phyloP scores from a whole-genome alignment of 371 early-diverging fungal genomes.

The Mucor racemosus region DNA sequence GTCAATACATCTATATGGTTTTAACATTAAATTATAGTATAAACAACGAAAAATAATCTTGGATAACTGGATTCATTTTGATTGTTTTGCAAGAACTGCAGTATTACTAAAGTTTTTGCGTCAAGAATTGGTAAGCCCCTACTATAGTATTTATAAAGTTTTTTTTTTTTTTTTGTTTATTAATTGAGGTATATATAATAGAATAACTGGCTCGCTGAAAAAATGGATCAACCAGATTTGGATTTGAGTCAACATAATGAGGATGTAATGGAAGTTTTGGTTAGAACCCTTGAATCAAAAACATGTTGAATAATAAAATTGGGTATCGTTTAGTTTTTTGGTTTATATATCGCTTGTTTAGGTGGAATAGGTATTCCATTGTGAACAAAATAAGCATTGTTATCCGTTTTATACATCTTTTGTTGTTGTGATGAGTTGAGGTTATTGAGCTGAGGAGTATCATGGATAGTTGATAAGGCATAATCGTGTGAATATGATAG shows the following conservation, averaged over 20 bases:
- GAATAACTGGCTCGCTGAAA: constrained; percentile 40
- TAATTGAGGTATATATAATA: not conserved
- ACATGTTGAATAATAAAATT: constrained; percentile 2
- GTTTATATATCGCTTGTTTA: not conserved
- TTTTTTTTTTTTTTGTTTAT: not conserved
- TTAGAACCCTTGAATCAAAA: constrained; percentile 32
- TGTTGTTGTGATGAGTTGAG: not conserved
- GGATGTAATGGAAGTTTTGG: constrained; percentile 38
- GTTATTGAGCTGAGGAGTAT: not conserved
- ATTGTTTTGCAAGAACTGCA: constrained; percentile 69
- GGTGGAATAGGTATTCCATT: not conserved
- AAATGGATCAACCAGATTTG: constrained; percentile 45
- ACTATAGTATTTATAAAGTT: not conserved
- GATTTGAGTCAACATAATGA: constrained; percentile 35
- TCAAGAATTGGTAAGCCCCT: constrained; percentile 47
- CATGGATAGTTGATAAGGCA: not conserved
- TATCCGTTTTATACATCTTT: not conserved
- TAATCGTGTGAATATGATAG: not conserved
- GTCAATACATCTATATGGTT: no score
- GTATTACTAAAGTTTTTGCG: constrained; percentile 63
- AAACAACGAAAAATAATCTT: constrained; percentile 55
- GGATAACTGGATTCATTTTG: constrained; percentile 68
- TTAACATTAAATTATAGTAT: constrained; percentile 41
- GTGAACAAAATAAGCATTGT: not conserved
- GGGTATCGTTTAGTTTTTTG: not conserved